Evolutionary conservation across 768 basidiomycete species (phyloP).

Genomic region (Suillus occidentalis): DNA sequence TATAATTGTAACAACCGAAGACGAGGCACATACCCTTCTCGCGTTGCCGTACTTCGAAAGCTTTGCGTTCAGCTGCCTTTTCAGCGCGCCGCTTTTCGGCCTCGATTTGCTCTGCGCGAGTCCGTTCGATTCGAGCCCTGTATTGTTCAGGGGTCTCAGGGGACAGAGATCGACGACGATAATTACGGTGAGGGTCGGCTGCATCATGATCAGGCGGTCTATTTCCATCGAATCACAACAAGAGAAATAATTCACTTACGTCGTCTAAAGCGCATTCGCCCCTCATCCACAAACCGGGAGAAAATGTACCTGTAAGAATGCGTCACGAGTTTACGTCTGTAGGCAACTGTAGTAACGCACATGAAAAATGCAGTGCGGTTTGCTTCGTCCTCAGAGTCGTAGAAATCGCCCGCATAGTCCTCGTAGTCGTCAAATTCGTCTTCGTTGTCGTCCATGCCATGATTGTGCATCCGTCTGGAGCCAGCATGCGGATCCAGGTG

Average conservation of each 20-base stretch:
- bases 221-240: conserved; percentile 7
- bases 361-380: conserved; percentile 44
- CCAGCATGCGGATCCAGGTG: conserved; percentile 45
- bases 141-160: conserved; percentile 55
- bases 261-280: conserved; percentile 23
- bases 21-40: conserved; percentile 44
- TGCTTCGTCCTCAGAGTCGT: conserved; percentile 32
- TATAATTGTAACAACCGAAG: conserved; percentile 13
- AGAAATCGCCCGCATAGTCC: conserved; percentile 31
- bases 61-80: conserved; percentile 51
- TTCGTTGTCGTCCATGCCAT: conserved; percentile 37
- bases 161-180: conserved; percentile 12
- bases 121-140: conserved; percentile 47
- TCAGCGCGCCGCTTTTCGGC: conserved; percentile 53
- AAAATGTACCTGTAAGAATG: conserved; percentile 45
- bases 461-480: conserved; percentile 17
- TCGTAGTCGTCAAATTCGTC: conserved; percentile 35
- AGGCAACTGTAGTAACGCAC: conserved; percentile 32
- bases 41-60: conserved; percentile 43
- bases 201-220: conserved; percentile 10
- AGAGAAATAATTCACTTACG: conserved; percentile 27
- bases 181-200: conserved; percentile 24
- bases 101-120: conserved; percentile 52
- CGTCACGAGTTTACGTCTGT: conserved; percentile 7
- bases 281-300: conserved; percentile 43